Base-by-base conservation (phyloP, 805 yeast species). In the Torulaspora gathmanii region DNA sequence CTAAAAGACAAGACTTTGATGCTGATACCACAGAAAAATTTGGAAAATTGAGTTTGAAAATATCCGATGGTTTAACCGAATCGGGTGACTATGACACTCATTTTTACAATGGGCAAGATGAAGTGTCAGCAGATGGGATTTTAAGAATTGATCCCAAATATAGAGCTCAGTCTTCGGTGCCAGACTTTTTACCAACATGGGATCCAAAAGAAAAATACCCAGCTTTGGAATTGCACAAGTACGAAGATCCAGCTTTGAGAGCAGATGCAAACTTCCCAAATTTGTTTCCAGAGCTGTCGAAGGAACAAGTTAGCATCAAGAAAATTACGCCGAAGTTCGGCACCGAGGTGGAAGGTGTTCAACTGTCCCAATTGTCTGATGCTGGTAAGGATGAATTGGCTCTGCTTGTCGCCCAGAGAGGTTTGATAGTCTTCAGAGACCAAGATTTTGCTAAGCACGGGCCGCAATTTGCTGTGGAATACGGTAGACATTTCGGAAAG, bases 241-340 rank as follows among this genome's bases (percentile, higher is more conserved):
- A 44, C 37, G 33, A 44, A n/a, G 53, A 50, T 33, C 50, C 49
- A 12, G 53, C 47, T 8, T 42, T 34, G 36, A 46, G 42, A 19
- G 57, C 53, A 26, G 46, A 50, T 34, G 40, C 44, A 16, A 22
- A 16, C 2, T 50, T 50, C 26, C 43, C 45, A 27, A 47, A 48
- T 26, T 30, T 55, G 13, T 38, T 55, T 4, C 52, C 71, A 20
- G 33, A 42, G 17, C 37, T 22, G 16, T 3, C 27, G 17, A 22
- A 35, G 10, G 41, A 28, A 6, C 38, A 39, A 25, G 22, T 29
- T 25, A 29, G 13, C 19, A 30, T 37, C 19, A 53, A 45, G 7
- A 74, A 73, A 51, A 60, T 84, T 29, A 77, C 85, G 1, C 90
- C 91, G 16, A 82, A 77, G 56, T 69, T 84, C 44, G 93, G 91